Percentiles rank a stretch among this genome's conserved stretches.
Evolutionary conservation across 2,329 filamentous ascomycete species (phyloP).

Genomic region (Metarhizium brunneum): DNA sequence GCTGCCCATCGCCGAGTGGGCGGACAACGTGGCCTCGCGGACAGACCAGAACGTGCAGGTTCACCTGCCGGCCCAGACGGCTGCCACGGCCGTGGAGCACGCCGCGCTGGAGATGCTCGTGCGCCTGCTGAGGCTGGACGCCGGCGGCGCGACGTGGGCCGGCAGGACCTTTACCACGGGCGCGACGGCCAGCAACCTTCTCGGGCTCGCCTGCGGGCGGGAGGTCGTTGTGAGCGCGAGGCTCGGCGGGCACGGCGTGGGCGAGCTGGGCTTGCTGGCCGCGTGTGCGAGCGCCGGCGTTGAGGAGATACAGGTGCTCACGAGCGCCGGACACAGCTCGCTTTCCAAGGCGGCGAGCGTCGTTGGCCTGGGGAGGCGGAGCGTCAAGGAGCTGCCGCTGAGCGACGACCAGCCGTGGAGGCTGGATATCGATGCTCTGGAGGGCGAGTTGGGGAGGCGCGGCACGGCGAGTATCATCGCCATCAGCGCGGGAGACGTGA

Average conservation of each 20-base stretch:
- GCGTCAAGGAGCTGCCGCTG: too few relatives aligned
- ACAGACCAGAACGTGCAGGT: too few relatives aligned
- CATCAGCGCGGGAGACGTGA: constrained; percentile 83
- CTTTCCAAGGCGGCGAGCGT: too few relatives aligned
- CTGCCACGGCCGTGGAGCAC: constrained; percentile 69
- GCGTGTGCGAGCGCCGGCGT: too few relatives aligned
- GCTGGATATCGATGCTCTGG: too few relatives aligned
- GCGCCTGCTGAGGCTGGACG: constrained; percentile 57
- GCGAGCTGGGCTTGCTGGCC: constrained; percentile 36
- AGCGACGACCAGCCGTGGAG: too few relatives aligned
- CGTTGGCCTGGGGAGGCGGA: too few relatives aligned
- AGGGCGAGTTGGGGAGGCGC: too few relatives aligned
- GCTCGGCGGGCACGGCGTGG: constrained; percentile 14
- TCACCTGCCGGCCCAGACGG: constrained; percentile 19
- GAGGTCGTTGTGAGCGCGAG: constrained; percentile 49
- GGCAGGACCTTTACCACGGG: constrained; percentile 36
- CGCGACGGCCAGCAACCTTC: constrained; percentile 69
- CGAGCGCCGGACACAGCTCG: too few relatives aligned
- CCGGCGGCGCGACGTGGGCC: constrained; percentile 32
- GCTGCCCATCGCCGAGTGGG: constrained; percentile 70
- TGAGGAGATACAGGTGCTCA: too few relatives aligned
- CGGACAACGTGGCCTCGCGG: constrained; percentile 55
- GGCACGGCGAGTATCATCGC: constrained; percentile 56
- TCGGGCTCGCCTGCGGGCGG: constrained; percentile 58
- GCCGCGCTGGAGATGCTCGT: constrained; percentile 60